Evolutionary conservation across 306 rosid genomes (phyloP), one percentile per base, ranked within the genome.

Genomic region (peach (Prunus persica)): DNA sequence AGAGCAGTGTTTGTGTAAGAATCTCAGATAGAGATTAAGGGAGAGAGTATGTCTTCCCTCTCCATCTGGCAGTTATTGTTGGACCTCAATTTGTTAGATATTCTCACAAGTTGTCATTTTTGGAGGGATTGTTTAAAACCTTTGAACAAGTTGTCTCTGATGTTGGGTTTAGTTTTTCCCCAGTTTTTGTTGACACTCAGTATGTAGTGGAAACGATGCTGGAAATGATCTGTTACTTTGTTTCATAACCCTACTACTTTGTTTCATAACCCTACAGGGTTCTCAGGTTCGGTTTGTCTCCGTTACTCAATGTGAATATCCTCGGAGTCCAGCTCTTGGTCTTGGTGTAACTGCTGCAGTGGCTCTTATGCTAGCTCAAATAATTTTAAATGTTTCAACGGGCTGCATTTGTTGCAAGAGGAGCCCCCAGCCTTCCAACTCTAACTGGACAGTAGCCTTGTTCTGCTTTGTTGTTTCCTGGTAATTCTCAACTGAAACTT

Each of bases 271-370:
- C 54, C 8, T 79, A 61, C 96, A 95, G 99, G 76, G 27, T 58
- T 84, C 83, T 82, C 93, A 90, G 74, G 91, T 95, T 74, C 68
- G 43, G 56, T 38, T 73, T 73, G 51, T 70, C 67, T 14, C 82
- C 30, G 0, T 75, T 49, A 60, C 64, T 77, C 72, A 79, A 76
- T 95, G 99, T 69, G 50, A 9, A 12, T 92, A 90, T 79, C 99
- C 99, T 63, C 87, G 84, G 62, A 90, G 90, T 77, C 96, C 99
- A 11, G 99, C 99, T 32, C 79, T 92, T 79, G 84, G 78, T 71
- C 99, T 95, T 58, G 99, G 99, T 68, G 83, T 90, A 69, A 87
- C 86, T 45, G 92, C 97, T 15, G 93, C 99, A 1, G 65, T 89
- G 71, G 77, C 93, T 64, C 96, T 95, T 69, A 20, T 92, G 92